Evolutionary conservation across 345 rosid species (phyloP).

Genomic region (Bretschneidera sinensis): DNA sequence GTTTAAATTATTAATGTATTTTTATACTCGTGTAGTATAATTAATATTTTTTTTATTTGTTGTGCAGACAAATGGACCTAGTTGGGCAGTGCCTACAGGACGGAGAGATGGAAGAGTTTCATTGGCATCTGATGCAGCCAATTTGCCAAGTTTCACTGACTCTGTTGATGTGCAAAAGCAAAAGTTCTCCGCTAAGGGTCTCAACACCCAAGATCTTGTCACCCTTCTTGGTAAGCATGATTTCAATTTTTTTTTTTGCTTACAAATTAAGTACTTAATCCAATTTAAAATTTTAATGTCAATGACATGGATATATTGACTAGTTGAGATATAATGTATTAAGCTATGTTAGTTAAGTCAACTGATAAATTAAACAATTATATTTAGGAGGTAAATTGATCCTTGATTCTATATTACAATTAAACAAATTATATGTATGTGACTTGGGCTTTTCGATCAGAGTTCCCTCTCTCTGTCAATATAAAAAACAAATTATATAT

Average conservation of each 20-base stretch:
- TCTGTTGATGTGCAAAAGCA: slow-evolving; percentile 27
- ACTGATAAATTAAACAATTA: neutral
- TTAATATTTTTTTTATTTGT: no score
- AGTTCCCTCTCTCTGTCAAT: neutral
- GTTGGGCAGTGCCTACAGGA: slow-evolving; percentile 33
- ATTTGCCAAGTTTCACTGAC: slow-evolving; percentile 28
- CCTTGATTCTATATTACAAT: neutral
- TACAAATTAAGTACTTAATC: no score
- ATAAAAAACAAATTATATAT: no score
- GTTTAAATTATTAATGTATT: no score
- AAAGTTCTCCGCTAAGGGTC: slow-evolving; percentile 28
- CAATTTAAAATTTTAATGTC: no score
- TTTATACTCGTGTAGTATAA: no score
- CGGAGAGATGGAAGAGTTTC: slow-evolving; percentile 26
- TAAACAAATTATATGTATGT: neutral
- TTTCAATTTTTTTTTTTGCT: neutral
- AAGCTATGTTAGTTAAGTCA: neutral
- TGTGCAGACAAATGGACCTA: slow-evolving; percentile 23
- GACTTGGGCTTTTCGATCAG: neutral
- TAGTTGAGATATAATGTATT: neutral
- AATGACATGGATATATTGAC: no score
- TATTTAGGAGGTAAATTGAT: no score
- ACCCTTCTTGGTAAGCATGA: slow-evolving; percentile 40
- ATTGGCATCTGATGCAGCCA: slow-evolving; percentile 9
- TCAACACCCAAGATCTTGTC: slow-evolving; percentile 40